These are phyloP conservation scores for Exidia glandulosa DNA, from an alignment of 768 basidiomycete species.

Conservation along the genomic window DNA sequence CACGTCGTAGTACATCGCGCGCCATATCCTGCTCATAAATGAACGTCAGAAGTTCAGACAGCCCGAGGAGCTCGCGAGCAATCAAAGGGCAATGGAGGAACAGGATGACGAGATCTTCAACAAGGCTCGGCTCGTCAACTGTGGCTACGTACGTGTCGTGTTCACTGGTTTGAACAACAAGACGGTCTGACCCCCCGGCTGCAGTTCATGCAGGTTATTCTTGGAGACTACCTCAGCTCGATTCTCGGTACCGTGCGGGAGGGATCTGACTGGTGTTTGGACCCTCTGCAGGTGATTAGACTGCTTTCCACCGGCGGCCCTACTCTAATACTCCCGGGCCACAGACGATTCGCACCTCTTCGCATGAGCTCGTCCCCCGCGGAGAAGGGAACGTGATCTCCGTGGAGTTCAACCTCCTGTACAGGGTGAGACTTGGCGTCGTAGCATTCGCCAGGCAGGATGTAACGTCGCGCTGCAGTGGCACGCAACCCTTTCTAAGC, in stretches of 20 bases:
- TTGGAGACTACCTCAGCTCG: slow-evolving; percentile 71
- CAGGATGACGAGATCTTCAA: slow-evolving; percentile 25
- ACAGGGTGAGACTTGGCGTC: slow-evolving; percentile 17
- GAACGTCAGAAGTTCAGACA: slow-evolving; percentile 55
- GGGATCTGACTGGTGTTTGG: slow-evolving; percentile 67
- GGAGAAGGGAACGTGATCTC: slow-evolving; percentile 75
- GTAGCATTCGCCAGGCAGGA: neutral
- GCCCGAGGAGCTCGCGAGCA: slow-evolving; percentile 27
- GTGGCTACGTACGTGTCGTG: neutral
- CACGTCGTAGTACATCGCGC: slow-evolving; percentile 58
- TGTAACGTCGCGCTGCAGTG: slow-evolving; percentile 30
- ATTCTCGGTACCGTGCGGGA: slow-evolving; percentile 68
- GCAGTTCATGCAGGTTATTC: slow-evolving; percentile 68
- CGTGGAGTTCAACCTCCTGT: slow-evolving; percentile 83
- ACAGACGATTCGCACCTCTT: slow-evolving; percentile 53
- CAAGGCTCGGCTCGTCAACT: slow-evolving; percentile 11
- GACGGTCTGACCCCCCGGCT: slow-evolving; percentile 70
- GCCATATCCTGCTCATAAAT: slow-evolving; percentile 68
- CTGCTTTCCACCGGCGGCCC: neutral
- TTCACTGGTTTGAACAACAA: slow-evolving; percentile 36
- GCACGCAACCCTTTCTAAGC: slow-evolving; percentile 69
- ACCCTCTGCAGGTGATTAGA: slow-evolving; percentile 51
- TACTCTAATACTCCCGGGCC: neutral
- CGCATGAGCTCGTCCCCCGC: slow-evolving; percentile 61
- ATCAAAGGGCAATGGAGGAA: slow-evolving; percentile 9